Percentiles rank a stretch among this genome's conserved stretches.
These are phyloP conservation scores for Grigorovia transvaalensis DNA, from an alignment of 805 yeast species.

Conservation along the genomic window DNA sequence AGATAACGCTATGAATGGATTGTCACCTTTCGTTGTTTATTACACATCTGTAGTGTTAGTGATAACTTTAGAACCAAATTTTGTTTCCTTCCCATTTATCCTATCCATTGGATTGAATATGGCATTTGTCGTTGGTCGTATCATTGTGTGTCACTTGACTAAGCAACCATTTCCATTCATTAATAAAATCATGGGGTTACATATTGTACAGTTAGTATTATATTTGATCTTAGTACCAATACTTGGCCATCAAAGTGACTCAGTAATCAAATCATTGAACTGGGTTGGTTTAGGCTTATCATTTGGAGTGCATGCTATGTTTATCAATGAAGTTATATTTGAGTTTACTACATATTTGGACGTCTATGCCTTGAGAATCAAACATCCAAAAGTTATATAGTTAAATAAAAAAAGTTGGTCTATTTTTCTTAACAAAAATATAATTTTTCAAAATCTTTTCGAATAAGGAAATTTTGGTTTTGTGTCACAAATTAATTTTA, in stretches of 20 bases:
- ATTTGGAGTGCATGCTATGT: constrained; percentile 56
- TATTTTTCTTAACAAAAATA: neutral
- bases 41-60: constrained; percentile 40
- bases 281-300: constrained; percentile 63
- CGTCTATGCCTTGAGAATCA: constrained; percentile 75
- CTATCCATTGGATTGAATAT: constrained; percentile 63
- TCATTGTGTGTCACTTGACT: constrained; percentile 79
- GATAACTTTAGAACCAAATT: constrained; percentile 40
- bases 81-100: constrained; percentile 45
- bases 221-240: constrained; percentile 17
- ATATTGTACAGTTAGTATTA: constrained; percentile 38
- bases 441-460: too few relatives aligned
- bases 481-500: neutral
- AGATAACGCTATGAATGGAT: constrained; percentile 37
- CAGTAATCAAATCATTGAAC: constrained; percentile 41
- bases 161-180: constrained; percentile 63
- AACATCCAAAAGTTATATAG: constrained; percentile 46
- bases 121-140: constrained; percentile 86
- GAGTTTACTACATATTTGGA: constrained; percentile 74
- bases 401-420: neutral
- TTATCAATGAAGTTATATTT: constrained; percentile 67
- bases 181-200: constrained; percentile 61
- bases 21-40: constrained; percentile 58
- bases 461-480: neutral
- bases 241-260: constrained; percentile 28